Percentiles rank a stretch among this genome's conserved stretches.
These are phyloP conservation scores for Lecanicillium sp. DNA, from an alignment of 2,329 filamentous ascomycete species.

Conservation along the genomic window DNA sequence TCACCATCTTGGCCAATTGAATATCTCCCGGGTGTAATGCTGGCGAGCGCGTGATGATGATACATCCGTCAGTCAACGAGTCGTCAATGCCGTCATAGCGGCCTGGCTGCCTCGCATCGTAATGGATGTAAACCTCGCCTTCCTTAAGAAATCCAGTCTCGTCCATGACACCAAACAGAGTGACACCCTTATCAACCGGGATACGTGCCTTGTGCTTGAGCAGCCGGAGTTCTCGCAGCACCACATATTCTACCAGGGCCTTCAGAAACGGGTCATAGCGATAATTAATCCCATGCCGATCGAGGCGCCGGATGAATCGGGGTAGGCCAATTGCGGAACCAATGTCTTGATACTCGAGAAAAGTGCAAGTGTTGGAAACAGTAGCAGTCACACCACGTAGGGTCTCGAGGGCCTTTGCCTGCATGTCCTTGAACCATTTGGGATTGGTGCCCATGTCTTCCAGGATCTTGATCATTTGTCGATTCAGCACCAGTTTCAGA, in stretches of 20 bases:
- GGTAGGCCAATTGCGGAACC: conserved; percentile 55
- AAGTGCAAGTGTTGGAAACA: conserved; percentile 56
- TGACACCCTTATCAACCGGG: conserved; percentile 62
- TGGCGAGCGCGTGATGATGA: conserved; percentile 72
- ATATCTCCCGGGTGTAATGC: conserved; percentile 79
- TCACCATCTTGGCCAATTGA: conserved; percentile 56
- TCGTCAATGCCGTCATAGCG: conserved; percentile 22
- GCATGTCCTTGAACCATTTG: conserved; percentile 57
- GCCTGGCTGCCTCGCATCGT: conserved; percentile 32
- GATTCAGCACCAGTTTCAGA: conserved; percentile 66
- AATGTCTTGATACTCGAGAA: conserved; percentile 58
- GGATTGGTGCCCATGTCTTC: conserved; percentile 64
- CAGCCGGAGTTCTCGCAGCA: conserved; percentile 64
- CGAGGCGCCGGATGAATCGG: conserved; percentile 54
- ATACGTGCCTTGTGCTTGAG: conserved; percentile 78
- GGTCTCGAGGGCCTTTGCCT: conserved; percentile 53
- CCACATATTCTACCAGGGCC: conserved; percentile 61
- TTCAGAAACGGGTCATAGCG: conserved; percentile 62
- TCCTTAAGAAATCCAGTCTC: conserved; percentile 65
- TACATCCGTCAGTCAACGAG: conserved; percentile 29
- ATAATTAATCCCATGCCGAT: conserved; percentile 57
- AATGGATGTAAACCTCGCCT: conserved; percentile 62
- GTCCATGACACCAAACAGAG: conserved; percentile 78
- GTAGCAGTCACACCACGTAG: conserved; percentile 55
- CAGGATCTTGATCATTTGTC: conserved; percentile 77